Evolutionary conservation across 805 yeast genomes (phyloP).

Genomic region (Kluyveromyces aestuarii): DNA sequence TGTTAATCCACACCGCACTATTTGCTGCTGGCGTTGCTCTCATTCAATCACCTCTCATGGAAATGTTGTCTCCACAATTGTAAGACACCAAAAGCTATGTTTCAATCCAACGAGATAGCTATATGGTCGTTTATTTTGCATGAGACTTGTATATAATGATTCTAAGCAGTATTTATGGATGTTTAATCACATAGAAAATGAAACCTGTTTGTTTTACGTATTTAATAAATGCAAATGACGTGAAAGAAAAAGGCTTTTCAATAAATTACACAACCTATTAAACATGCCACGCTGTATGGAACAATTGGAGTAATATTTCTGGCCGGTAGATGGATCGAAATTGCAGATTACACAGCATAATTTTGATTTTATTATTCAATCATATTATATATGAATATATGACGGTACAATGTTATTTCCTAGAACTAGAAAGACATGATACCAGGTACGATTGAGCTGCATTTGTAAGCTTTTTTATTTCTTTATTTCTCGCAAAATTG

Average conservation of each 20-base stretch:
- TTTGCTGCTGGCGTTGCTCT: constrained; percentile 69
- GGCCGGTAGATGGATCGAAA: too few relatives aligned
- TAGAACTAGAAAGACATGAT: too few relatives aligned
- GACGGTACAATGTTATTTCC: too few relatives aligned
- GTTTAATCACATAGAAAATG: background rate
- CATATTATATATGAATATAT: too few relatives aligned
- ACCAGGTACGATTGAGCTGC: too few relatives aligned
- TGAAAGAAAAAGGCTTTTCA: background rate
- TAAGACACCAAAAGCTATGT: constrained; percentile 6
- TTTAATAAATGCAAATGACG: background rate
- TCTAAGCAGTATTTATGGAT: background rate
- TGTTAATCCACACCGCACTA: constrained; percentile 51
- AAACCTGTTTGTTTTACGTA: background rate
- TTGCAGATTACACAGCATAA: too few relatives aligned
- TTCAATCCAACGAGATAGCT: too few relatives aligned
- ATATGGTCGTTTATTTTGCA: background rate
- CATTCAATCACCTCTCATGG: constrained; percentile 73
- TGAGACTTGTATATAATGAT: background rate
- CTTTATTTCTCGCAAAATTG: too few relatives aligned
- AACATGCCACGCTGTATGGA: background rate
- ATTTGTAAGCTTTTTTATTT: too few relatives aligned
- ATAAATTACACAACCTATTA: too few relatives aligned
- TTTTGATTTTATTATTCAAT: too few relatives aligned
- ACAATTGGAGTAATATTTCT: background rate
- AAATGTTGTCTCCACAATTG: constrained; percentile 69